These are phyloP conservation scores for Pichia sp. DNA, from an alignment of 1,139 yeast species.

Conservation along the genomic window DNA sequence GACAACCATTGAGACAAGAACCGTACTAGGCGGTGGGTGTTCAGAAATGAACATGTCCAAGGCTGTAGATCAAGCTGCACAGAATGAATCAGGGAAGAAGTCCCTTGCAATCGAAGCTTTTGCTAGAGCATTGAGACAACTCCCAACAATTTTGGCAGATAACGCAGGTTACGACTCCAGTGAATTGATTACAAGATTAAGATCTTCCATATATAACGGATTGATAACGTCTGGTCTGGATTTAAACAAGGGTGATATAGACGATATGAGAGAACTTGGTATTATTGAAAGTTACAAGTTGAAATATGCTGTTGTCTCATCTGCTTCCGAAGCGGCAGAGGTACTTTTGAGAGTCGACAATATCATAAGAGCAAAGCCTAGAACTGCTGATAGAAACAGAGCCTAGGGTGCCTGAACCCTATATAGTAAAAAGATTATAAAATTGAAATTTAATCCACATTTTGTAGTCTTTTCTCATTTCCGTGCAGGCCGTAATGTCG, in stretches of 20 bases:
- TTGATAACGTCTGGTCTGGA: constrained; percentile 89
- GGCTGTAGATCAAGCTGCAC: constrained; percentile 94
- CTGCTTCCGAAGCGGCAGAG: constrained; percentile 97
- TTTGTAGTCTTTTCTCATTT: neutral
- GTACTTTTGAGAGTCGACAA: constrained; percentile 91
- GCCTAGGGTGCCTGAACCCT: neutral
- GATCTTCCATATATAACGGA: constrained; percentile 92
- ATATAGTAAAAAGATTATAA: too few relatives aligned
- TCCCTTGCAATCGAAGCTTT: constrained; percentile 92
- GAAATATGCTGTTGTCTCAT: constrained; percentile 90
- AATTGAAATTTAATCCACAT: neutral
- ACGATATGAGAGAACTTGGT: constrained; percentile 93
- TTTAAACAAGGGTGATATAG: constrained; percentile 74
- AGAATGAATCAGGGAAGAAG: constrained; percentile 89
- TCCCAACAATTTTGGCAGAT: constrained; percentile 93
- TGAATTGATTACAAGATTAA: constrained; percentile 83
- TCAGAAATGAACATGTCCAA: constrained; percentile 97
- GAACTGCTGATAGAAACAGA: constrained; percentile 83
- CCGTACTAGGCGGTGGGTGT: constrained; percentile 97
- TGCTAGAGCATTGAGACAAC: constrained; percentile 88
- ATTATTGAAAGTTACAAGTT: constrained; percentile 88
- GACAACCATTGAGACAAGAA: constrained; percentile 90
- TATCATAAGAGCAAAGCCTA: constrained; percentile 92
- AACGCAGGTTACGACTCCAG: constrained; percentile 96
- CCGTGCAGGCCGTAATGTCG: too few relatives aligned